A percentile compares a stretch with the other conserved stretches of the same genome.
These are phyloP conservation scores for Heterobasidion parviporum DNA, from an alignment of 1,284 basidiomycete species.

Conservation along the genomic window DNA sequence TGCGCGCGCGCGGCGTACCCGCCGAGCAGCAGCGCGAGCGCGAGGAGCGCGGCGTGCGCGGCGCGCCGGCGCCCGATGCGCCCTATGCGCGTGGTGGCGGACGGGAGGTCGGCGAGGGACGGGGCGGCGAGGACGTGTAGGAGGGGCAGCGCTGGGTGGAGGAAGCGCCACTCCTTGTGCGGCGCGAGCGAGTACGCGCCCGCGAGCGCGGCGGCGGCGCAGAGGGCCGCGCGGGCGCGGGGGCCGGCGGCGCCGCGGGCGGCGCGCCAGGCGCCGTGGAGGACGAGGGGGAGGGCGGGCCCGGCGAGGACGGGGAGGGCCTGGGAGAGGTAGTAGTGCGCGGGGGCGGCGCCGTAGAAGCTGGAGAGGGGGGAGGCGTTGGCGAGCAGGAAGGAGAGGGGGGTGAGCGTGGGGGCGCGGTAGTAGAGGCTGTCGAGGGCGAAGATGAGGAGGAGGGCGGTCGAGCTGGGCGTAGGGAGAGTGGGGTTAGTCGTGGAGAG, in stretches of 20 bases:
- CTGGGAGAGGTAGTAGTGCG: conserved; percentile 88
- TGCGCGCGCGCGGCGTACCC: conserved; percentile 70
- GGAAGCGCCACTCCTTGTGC: conserved; percentile 96
- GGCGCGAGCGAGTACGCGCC: conserved; percentile 69
- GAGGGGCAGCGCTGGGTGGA: conserved; percentile 88
- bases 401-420: conserved; percentile 60
- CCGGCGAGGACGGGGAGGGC: conserved; percentile 78
- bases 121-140: conserved; percentile 76
- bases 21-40: conserved; percentile 49
- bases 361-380: conserved; percentile 80
- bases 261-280: conserved; percentile 46
- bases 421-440: conserved; percentile 68
- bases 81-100: neutral
- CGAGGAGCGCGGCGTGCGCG: conserved; percentile 34
- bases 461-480: conserved; percentile 20
- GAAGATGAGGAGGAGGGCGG: conserved; percentile 32
- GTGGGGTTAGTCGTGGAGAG: neutral
- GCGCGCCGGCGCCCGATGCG: conserved; percentile 24
- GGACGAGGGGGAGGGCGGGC: conserved; percentile 64
- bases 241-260: conserved; percentile 15
- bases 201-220: conserved; percentile 57
- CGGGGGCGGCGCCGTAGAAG: conserved; percentile 88
- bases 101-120: conserved; percentile 49
- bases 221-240: conserved; percentile 36
- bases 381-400: conserved; percentile 73